Base-by-base conservation (phyloP, 805 yeast species). In the Kuraishia hungarica region DNA sequence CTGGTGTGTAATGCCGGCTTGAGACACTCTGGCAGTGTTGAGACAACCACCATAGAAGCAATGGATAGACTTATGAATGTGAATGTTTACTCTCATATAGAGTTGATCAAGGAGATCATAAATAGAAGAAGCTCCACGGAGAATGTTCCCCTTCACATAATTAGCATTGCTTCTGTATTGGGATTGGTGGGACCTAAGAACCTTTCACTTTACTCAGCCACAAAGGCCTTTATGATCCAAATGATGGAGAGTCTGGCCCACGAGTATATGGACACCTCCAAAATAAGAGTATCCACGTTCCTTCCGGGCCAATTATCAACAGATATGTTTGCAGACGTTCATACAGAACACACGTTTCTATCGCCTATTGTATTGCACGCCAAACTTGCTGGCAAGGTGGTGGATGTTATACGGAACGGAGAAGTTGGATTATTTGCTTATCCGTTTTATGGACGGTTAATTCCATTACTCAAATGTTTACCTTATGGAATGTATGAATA, bases 221-320 rank as follows among this genome's bases (percentile, higher is more conserved):
- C 81, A 7, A 81, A 81, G 57, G 77, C 81, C 1, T 77, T 81
- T 0, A 57, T 71, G 23, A 62, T 71, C 11, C 75, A 73, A 59
- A 57, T 77, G 8, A 76, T 78, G 58, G 83, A 80, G 58, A 70
- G 79, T 1, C 54, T 81, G 28, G 57, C 71, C 2, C 70, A 70
- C 49, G 86, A 81, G 57, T 54, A 72, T 6, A 51, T 51, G 1
- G 57, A 56, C 1, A 51, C 52, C 39, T 61, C 1, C 6, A 52
- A 54, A 1, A 61, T 79, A 2, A 60, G 72, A 3, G 57, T 73
- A 28, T 66, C 77, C 17, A 62, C 76, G 11, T 74, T 80, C 6
- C 57, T 72, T 2, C 82, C 84, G 0, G 86, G 86, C 1, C 85
- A 81, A 61, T 62, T 81, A 29, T 67, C 72, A 50, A 70, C 81